Evolutionary conservation across 805 yeast genomes (phyloP).

Genomic region (Lachancea quebecensis): DNA sequence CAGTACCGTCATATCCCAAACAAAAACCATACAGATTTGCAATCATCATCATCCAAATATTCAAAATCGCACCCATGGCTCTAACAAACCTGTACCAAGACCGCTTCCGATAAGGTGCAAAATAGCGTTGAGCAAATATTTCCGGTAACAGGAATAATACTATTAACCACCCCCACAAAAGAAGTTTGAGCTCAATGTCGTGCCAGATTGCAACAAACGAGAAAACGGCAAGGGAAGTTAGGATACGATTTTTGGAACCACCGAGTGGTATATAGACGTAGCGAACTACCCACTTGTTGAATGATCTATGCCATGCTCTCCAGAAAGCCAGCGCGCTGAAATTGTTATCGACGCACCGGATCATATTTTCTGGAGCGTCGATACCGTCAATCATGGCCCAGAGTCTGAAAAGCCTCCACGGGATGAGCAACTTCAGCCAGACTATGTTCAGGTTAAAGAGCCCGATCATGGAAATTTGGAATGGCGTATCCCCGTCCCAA

Average conservation of each 20-base stretch:
- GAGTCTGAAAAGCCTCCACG: conserved; percentile 91
- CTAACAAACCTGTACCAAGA: conserved; percentile 79
- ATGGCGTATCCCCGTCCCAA: conserved; percentile 84
- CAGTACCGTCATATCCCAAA: conserved; percentile 80
- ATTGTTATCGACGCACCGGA: conserved; percentile 90
- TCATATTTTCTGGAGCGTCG: conserved; percentile 97
- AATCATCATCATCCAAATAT: conserved; percentile 97
- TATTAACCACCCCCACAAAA: conserved; percentile 94
- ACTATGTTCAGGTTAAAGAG: conserved; percentile 82
- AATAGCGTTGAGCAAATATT: conserved; percentile 47
- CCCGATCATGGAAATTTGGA: conserved; percentile 92
- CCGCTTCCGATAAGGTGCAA: conserved; percentile 35
- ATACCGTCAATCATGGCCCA: conserved; percentile 92
- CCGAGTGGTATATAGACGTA: conserved; percentile 91
- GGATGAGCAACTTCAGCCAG: conserved; percentile 88
- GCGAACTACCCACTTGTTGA: conserved; percentile 80
- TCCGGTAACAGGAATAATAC: conserved; percentile 88
- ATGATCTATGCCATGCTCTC: conserved; percentile 98
- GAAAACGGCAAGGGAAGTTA: conserved; percentile 79
- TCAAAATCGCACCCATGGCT: conserved; percentile 79
- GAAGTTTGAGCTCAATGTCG: conserved; percentile 78
- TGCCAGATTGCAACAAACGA: conserved; percentile 98
- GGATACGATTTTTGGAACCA: conserved; percentile 62
- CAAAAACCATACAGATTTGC: conserved; percentile 95
- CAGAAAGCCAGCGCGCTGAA: conserved; percentile 92